Evolutionary conservation across 2,329 filamentous ascomycete species (phyloP).

Genomic region (Fusarium multiceps): DNA sequence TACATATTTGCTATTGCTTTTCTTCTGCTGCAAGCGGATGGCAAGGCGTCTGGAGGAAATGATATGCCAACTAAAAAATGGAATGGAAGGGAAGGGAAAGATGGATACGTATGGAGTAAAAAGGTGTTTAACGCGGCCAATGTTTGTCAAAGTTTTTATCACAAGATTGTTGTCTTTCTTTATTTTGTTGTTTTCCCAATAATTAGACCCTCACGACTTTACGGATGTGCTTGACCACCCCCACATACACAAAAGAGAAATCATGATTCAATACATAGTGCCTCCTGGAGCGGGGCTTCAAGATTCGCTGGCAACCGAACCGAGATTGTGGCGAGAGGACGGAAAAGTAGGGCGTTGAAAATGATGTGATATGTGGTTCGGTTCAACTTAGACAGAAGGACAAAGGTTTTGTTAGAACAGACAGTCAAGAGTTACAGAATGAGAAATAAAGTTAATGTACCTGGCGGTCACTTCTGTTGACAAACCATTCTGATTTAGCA

Average conservation of each 20-base stretch:
- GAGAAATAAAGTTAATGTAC: not conserved
- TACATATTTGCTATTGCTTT: conserved; percentile 6
- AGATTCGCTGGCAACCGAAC: not conserved
- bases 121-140: conserved; percentile 8
- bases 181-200: not conserved
- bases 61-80: conserved; percentile 25
- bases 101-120: conserved; percentile 34
- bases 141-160: conserved; percentile 6
- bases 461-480: not conserved
- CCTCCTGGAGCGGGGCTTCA: not conserved
- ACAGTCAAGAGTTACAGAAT: not conserved
- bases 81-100: conserved; percentile 3
- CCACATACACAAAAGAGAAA: conserved; percentile 4
- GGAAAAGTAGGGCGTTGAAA: not conserved
- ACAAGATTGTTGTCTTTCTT: not conserved
- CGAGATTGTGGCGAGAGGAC: conserved; percentile 10
- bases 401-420: not conserved
- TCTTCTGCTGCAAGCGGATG: conserved; percentile 25
- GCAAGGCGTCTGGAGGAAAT: conserved; percentile 40
- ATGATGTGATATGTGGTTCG: conserved; percentile 2
- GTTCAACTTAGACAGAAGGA: not conserved
- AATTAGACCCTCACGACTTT: not conserved
- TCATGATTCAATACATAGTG: conserved; percentile 6
- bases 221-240: not conserved
- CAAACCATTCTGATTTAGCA: not conserved